Conservation (phyloP, 1,139 yeast species). For the Magnusiomyces ingens region DNA sequence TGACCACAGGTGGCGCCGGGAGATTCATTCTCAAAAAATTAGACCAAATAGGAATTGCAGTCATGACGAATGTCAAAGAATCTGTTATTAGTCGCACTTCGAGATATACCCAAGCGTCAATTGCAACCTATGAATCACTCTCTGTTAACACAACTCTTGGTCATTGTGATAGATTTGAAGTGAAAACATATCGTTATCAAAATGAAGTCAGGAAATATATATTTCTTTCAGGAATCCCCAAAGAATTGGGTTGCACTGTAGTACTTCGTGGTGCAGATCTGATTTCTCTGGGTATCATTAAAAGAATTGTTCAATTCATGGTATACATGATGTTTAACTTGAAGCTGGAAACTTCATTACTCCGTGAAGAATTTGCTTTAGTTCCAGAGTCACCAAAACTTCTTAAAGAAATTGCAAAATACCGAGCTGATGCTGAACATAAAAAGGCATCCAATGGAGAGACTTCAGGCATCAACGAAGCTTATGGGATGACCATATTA, state of each 20-base stretch:
- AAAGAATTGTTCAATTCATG: constrained; percentile 75
- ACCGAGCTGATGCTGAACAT: not conserved
- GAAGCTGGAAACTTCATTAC: constrained; percentile 71
- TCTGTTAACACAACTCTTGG: constrained; percentile 62
- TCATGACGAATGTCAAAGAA: constrained; percentile 71
- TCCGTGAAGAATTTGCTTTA: constrained; percentile 64
- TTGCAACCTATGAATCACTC: constrained; percentile 59
- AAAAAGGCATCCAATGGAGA: not conserved
- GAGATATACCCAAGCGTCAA: constrained; percentile 75
- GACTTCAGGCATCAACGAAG: not conserved
- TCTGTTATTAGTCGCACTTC: constrained; percentile 78
- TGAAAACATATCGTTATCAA: constrained; percentile 51
- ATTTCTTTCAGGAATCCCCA: constrained; percentile 70
- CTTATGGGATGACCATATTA: constrained; percentile 32
- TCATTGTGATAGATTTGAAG: constrained; percentile 62
- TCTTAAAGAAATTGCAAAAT: not conserved
- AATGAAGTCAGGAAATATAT: constrained; percentile 62
- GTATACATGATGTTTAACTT: constrained; percentile 70
- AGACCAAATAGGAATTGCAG: constrained; percentile 72
- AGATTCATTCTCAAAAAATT: constrained; percentile 73
- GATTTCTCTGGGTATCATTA: constrained; percentile 55
- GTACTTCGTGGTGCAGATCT: constrained; percentile 66
- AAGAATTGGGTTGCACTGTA: constrained; percentile 73
- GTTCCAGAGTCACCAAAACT: constrained; percentile 33
- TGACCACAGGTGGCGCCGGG: constrained; percentile 76